Evolutionary conservation across 2,329 filamentous ascomycete genomes (phyloP).

Genomic region (Aspergillus sp.): DNA sequence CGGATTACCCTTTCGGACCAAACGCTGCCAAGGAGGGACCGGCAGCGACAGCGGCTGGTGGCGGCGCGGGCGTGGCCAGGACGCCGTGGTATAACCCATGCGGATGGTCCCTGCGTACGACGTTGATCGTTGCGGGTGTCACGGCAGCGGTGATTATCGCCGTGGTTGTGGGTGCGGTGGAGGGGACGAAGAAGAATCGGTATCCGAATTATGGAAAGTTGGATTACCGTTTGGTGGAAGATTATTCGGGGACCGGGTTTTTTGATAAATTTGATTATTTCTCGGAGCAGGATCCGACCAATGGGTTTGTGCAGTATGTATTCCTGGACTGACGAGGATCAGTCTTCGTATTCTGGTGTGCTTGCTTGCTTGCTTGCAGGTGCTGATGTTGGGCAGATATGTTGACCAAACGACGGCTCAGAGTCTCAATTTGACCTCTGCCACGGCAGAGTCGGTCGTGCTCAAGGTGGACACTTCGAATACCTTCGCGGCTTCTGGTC

Average conservation of each 20-base stretch:
- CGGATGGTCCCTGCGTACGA: slow-evolving; percentile 48
- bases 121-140: slow-evolving; percentile 39
- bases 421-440: slow-evolving; percentile 52
- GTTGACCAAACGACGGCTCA: slow-evolving; percentile 31
- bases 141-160: slow-evolving; percentile 39
- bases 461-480: slow-evolving; percentile 55
- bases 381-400: slow-evolving; percentile 21
- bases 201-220: slow-evolving; percentile 39
- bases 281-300: slow-evolving; percentile 36
- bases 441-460: slow-evolving; percentile 46
- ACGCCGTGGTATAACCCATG: slow-evolving; percentile 40
- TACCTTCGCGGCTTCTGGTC: slow-evolving; percentile 50
- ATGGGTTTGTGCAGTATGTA: slow-evolving; percentile 42
- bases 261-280: slow-evolving; percentile 42
- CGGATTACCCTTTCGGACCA: background rate
- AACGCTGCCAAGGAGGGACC: too few relatives aligned
- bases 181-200: slow-evolving; percentile 27
- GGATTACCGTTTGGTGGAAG: slow-evolving; percentile 35
- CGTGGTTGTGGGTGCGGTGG: slow-evolving; percentile 39
- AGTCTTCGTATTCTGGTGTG: slow-evolving; percentile 5
- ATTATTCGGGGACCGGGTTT: slow-evolving; percentile 35
- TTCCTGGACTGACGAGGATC: slow-evolving; percentile 1
- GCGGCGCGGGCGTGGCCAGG: background rate
- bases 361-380: background rate
- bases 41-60: background rate